Percentiles rank a stretch among this genome's conserved stretches.
Conservation (phyloP, 2,329 filamentous ascomycete species). For the Cercospora berteroae region DNA sequence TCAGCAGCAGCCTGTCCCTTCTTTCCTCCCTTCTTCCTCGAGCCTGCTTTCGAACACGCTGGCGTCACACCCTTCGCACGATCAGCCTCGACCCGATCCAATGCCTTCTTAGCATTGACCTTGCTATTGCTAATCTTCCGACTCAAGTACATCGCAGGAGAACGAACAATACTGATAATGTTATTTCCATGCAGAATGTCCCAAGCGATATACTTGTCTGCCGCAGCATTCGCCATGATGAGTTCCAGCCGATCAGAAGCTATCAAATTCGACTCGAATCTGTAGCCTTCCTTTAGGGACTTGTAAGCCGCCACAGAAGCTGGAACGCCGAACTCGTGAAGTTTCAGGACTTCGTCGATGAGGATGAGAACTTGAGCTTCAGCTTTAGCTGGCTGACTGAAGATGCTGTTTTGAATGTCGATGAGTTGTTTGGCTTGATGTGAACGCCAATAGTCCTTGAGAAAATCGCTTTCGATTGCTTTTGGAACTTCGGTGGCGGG, state of each 20-base stretch:
- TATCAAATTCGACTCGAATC: slow-evolving; percentile 4
- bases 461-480: slow-evolving; percentile 4
- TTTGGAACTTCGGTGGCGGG: neutral
- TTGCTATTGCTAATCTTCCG: slow-evolving; percentile 21
- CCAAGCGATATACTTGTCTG: slow-evolving; percentile 20
- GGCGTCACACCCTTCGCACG: neutral
- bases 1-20: neutral
- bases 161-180: slow-evolving; percentile 7
- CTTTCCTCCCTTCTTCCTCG: neutral
- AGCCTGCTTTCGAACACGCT: neutral
- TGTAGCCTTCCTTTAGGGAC: slow-evolving; percentile 13
- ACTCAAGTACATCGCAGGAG: slow-evolving; percentile 14
- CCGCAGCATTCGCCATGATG: slow-evolving; percentile 10
- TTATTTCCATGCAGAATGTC: slow-evolving; percentile 17
- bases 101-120: slow-evolving; percentile 22
- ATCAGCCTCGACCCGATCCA: slow-evolving; percentile 12
- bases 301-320: slow-evolving; percentile 4
- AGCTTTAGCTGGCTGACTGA: neutral
- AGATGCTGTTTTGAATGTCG: neutral
- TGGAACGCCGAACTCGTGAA: slow-evolving; percentile 20
- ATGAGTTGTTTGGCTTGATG: slow-evolving; percentile 14
- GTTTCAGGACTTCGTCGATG: slow-evolving; percentile 14
- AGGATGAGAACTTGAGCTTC: slow-evolving; percentile 21
- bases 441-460: slow-evolving; percentile 13
- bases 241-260: slow-evolving; percentile 16